Percentiles rank a stretch among this genome's conserved stretches.
phyloP scores from a whole-genome alignment of 352 stramenopile genomes.

The Globisporangium splendens region DNA sequence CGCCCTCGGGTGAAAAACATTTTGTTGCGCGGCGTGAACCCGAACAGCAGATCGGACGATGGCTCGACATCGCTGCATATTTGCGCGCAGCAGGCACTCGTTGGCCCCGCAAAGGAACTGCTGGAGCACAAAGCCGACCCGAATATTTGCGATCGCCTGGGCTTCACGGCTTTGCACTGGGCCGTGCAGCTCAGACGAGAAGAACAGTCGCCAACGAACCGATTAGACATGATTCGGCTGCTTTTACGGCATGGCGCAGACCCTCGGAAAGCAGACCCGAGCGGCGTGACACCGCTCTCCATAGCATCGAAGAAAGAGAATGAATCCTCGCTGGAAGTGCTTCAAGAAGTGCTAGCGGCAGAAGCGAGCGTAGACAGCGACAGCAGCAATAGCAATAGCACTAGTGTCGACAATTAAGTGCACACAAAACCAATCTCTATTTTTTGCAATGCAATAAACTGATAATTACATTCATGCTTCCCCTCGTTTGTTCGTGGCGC shows the following conservation, averaged over 20 bases:
- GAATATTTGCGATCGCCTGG: slow-evolving; percentile 55
- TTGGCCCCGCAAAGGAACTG: slow-evolving; percentile 48
- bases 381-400: slow-evolving; percentile 12
- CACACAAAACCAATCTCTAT: slow-evolving; percentile 10
- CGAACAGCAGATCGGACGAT: slow-evolving; percentile 49
- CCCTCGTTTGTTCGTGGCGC: not conserved
- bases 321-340: slow-evolving; percentile 43
- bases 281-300: slow-evolving; percentile 48
- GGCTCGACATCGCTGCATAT: slow-evolving; percentile 74
- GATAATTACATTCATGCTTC: not conserved
- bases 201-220: slow-evolving; percentile 56
- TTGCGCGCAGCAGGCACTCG: slow-evolving; percentile 71
- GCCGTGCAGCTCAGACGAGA: slow-evolving; percentile 78
- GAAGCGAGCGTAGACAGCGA: not conserved
- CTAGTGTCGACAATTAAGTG: slow-evolving; percentile 19
- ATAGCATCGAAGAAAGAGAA: slow-evolving; percentile 77
- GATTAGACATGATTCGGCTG: slow-evolving; percentile 68
- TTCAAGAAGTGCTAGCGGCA: slow-evolving; percentile 47
- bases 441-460: not conserved
- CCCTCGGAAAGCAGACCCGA: slow-evolving; percentile 32
- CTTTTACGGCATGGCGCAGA: slow-evolving; percentile 61
- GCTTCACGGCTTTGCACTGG: slow-evolving; percentile 79
- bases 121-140: slow-evolving; percentile 62
- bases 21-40: slow-evolving; percentile 54
- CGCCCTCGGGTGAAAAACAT: slow-evolving; percentile 49